Percentiles rank a stretch among this genome's conserved stretches.
Evolutionary conservation across 2,329 filamentous ascomycete genomes (phyloP).

Genomic region (Aspergillus terreus): DNA sequence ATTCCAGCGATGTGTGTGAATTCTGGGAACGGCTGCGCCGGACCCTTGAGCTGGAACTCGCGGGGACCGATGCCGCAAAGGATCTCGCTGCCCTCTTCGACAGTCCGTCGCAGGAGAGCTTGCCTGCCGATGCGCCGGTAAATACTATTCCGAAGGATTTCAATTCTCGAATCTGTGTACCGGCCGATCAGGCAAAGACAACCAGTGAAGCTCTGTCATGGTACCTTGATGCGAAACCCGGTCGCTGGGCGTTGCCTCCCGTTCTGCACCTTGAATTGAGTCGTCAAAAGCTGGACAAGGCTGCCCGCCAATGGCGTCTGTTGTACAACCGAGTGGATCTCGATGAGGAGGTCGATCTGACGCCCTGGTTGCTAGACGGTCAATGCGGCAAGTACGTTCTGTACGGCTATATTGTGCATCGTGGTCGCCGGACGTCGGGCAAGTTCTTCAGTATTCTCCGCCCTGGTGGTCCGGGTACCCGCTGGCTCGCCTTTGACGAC

Average conservation of each 20-base stretch:
- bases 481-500: constrained; percentile 59
- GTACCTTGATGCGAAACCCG: constrained; percentile 31
- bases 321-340: constrained; percentile 54
- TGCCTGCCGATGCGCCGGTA: constrained; percentile 15
- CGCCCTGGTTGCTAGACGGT: constrained; percentile 28
- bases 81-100: constrained; percentile 49
- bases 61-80: constrained; percentile 39
- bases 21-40: constrained; percentile 54
- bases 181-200: constrained; percentile 35
- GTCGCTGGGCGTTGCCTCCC: constrained; percentile 44
- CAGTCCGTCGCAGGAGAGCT: constrained; percentile 22
- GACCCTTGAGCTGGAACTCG: constrained; percentile 51
- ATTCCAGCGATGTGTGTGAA: constrained; percentile 51
- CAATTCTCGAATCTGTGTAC: constrained; percentile 38
- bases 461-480: constrained; percentile 52
- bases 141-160: constrained; percentile 34
- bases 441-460: constrained; percentile 59
- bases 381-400: constrained; percentile 50
- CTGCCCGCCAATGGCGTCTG: constrained; percentile 55
- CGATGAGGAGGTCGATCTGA: constrained; percentile 52
- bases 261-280: constrained; percentile 55
- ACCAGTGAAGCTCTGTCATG: constrained; percentile 33
- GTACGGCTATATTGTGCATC: constrained; percentile 59
- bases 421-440: constrained; percentile 55
- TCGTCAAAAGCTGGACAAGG: constrained; percentile 54